These are phyloP conservation scores for Rubia tinctorum DNA, from an alignment of 305 asterid species.

Conservation along the genomic window DNA sequence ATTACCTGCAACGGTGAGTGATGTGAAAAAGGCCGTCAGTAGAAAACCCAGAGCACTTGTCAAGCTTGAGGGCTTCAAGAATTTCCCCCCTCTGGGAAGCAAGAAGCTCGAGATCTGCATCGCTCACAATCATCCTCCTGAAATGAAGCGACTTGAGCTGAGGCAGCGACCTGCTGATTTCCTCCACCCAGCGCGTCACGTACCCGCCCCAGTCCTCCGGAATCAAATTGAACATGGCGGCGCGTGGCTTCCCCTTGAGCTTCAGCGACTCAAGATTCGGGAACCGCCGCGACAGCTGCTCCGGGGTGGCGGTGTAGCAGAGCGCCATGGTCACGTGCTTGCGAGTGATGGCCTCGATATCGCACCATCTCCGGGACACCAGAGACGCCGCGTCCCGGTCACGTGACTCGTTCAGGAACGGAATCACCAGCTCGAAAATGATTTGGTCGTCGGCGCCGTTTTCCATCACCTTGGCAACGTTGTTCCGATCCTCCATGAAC, in stretches of 20 bases:
- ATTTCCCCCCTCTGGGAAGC: slow-evolving; percentile 39
- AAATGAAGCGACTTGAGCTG: slow-evolving; percentile 67
- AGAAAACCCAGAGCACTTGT: slow-evolving; percentile 78
- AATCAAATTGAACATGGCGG: slow-evolving; percentile 90
- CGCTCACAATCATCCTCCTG: slow-evolving; percentile 88
- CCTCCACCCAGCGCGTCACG: slow-evolving; percentile 74
- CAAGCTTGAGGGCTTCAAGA: slow-evolving; percentile 68
- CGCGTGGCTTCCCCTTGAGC: slow-evolving; percentile 97
- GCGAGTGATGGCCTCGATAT: slow-evolving; percentile 76
- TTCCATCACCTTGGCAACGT: background rate
- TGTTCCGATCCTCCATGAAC: slow-evolving; percentile 25
- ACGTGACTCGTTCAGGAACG: slow-evolving; percentile 66
- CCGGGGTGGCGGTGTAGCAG: slow-evolving; percentile 78
- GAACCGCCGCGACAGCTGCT: slow-evolving; percentile 53
- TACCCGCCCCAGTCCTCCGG: slow-evolving; percentile 98
- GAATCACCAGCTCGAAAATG: slow-evolving; percentile 80
- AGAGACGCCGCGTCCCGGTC: slow-evolving; percentile 68
- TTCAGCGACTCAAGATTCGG: slow-evolving; percentile 75
- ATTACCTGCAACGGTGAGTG: slow-evolving; percentile 64
- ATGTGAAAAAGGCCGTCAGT: slow-evolving; percentile 64
- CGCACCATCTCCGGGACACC: slow-evolving; percentile 64
- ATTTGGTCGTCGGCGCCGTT: slow-evolving; percentile 37
- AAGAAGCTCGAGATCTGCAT: slow-evolving; percentile 73
- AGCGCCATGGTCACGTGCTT: slow-evolving; percentile 88
- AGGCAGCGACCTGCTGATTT: slow-evolving; percentile 41